Evolutionary conservation across 2,329 filamentous ascomycete species (phyloP).

Genomic region (Colletotrichum lini): DNA sequence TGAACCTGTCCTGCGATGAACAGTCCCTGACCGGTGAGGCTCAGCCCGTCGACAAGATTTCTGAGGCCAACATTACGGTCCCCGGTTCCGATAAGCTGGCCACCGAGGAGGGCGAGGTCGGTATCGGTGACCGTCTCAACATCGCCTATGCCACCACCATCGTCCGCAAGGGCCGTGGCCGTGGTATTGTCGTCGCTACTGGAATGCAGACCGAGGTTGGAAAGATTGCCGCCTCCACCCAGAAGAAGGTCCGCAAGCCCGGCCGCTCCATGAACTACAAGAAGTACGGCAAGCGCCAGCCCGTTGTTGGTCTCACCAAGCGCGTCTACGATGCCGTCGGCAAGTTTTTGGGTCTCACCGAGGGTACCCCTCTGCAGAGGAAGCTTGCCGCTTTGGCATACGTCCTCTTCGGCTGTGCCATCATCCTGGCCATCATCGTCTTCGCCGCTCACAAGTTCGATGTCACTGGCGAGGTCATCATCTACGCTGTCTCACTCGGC

Average conservation of each 20-base stretch:
- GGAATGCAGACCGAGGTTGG: conserved; percentile 81
- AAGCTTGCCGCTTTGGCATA: conserved; percentile 85
- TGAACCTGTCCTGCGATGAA: conserved; percentile 87
- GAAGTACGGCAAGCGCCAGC: conserved; percentile 67
- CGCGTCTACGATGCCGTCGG: conserved; percentile 65
- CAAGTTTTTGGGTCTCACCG: conserved; percentile 72
- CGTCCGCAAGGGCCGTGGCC: conserved; percentile 80
- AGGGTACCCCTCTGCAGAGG: conserved; percentile 83
- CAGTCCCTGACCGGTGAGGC: conserved; percentile 84
- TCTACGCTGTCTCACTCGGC: conserved; percentile 71
- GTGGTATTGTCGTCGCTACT: conserved; percentile 80
- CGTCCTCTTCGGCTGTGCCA: conserved; percentile 80
- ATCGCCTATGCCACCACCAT: conserved; percentile 82
- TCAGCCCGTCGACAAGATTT: conserved; percentile 77
- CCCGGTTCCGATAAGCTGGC: conserved; percentile 63
- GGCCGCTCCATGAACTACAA: conserved; percentile 67
- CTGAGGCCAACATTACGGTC: conserved; percentile 62
- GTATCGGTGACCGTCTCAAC: conserved; percentile 81
- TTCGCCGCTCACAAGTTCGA: conserved; percentile 71
- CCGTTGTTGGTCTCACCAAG: conserved; percentile 62
- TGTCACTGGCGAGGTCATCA: conserved; percentile 66
- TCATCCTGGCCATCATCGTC: conserved; percentile 70
- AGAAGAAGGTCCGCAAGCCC: conserved; percentile 69
- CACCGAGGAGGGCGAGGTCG: conserved; percentile 64
- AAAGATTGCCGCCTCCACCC: conserved; percentile 73